These are phyloP conservation scores for Rhizoclosmatium globosum DNA, from an alignment of 192 early-diverging fungal species.

Conservation along the genomic window DNA sequence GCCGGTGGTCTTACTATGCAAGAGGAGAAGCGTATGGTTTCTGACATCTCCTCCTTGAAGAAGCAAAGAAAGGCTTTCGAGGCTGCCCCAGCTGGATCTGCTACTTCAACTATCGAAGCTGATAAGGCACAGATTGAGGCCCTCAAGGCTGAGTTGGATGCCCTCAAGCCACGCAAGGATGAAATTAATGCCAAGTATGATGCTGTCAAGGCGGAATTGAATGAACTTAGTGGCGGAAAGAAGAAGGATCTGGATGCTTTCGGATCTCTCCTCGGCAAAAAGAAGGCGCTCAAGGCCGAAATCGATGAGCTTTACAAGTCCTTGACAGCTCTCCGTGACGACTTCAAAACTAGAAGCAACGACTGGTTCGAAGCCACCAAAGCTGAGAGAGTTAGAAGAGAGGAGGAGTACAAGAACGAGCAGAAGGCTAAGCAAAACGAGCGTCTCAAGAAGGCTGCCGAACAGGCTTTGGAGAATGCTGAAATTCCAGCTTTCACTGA, in stretches of 20 bases:
- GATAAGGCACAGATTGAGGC: constrained; percentile 73
- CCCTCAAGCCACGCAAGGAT: constrained; percentile 52
- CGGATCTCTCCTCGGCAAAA: constrained; percentile 74
- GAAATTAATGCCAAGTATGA: constrained; percentile 75
- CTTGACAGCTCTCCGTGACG: constrained; percentile 72
- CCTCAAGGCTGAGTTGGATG: constrained; percentile 57
- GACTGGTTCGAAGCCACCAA: constrained; percentile 78
- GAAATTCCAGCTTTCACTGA: constrained; percentile 85
- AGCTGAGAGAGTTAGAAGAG: constrained; percentile 70
- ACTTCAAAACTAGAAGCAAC: constrained; percentile 76
- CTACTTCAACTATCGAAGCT: constrained; percentile 59
- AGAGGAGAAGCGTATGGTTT: constrained; percentile 88
- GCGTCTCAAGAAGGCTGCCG: constrained; percentile 72
- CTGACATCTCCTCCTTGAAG: constrained; percentile 83
- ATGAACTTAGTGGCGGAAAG: constrained; percentile 67
- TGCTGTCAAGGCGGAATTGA: constrained; percentile 76
- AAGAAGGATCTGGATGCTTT: constrained; percentile 70
- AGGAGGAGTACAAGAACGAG: constrained; percentile 71
- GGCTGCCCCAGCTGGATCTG: constrained; percentile 36
- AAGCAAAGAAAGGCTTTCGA: constrained; percentile 77
- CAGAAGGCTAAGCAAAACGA: constrained; percentile 73
- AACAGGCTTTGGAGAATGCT: constrained; percentile 84
- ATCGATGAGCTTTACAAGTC: constrained; percentile 75
- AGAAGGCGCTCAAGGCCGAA: constrained; percentile 71
- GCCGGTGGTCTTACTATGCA: constrained; percentile 78